Percentiles rank a stretch among this genome's conserved stretches.
Evolutionary conservation across 1,139 yeast genomes (phyloP).

Genomic region (Sugiyamaella pinicola): DNA sequence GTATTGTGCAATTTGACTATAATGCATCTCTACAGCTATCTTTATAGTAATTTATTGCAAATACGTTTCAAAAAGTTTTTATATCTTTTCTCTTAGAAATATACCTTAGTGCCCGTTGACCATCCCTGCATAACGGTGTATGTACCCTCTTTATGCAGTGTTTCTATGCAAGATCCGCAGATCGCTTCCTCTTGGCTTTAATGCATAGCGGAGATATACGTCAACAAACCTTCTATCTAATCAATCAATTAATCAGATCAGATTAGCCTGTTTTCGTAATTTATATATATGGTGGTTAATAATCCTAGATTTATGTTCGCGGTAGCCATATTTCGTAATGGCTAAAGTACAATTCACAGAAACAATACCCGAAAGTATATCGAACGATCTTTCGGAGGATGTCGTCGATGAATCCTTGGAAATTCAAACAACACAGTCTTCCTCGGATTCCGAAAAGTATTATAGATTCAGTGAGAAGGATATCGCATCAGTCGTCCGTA

Average conservation of each 20-base stretch:
- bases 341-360: background rate
- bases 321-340: background rate
- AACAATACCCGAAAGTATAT: background rate
- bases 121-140: background rate
- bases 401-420: background rate
- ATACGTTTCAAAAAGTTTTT: background rate
- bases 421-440: background rate
- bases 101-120: background rate
- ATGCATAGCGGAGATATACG: background rate
- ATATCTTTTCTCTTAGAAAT: background rate
- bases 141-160: background rate
- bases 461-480: constrained; percentile 18
- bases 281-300: too few relatives aligned
- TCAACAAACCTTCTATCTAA: background rate
- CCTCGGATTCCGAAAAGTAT: background rate
- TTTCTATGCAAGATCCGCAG: background rate
- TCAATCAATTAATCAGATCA: background rate
- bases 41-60: background rate
- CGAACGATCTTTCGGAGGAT: background rate
- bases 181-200: background rate
- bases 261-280: background rate
- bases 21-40: too few relatives aligned
- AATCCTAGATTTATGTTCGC: too few relatives aligned
- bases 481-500: constrained; percentile 21
- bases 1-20: too few relatives aligned